A percentile compares a stretch with the other conserved stretches of the same genome.
Conservation (phyloP, 768 basidiomycete genomes). For the Lepiota brunneoincarnata region DNA sequence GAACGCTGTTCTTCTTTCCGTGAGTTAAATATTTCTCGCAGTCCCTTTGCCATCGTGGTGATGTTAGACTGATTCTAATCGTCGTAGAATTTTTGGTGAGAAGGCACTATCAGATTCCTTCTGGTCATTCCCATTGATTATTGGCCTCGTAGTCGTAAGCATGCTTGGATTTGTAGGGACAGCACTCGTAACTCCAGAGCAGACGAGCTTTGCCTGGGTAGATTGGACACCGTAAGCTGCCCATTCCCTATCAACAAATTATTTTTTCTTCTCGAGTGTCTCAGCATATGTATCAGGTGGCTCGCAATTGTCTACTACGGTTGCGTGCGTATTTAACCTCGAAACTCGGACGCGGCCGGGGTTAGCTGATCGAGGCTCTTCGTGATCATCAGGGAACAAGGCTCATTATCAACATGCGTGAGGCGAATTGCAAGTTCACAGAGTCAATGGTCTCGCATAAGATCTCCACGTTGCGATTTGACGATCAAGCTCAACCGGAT, state of each 20-base stretch:
- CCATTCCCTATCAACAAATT: not conserved
- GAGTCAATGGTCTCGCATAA: not conserved
- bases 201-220: not conserved
- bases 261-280: too few relatives aligned
- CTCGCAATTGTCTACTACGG: not conserved
- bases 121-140: too few relatives aligned
- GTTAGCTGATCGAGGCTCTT: too few relatives aligned
- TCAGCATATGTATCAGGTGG: not conserved
- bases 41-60: too few relatives aligned
- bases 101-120: too few relatives aligned
- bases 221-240: conserved; percentile 3
- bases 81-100: too few relatives aligned
- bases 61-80: too few relatives aligned
- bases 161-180: not conserved
- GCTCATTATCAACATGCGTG: conserved; percentile 2
- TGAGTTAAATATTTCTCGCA: not conserved
- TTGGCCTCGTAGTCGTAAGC: not conserved
- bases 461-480: too few relatives aligned
- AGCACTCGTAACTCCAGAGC: not conserved
- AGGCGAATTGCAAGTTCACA: conserved; percentile 1
- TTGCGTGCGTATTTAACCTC: not conserved
- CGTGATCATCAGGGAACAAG: not conserved
- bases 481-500: too few relatives aligned
- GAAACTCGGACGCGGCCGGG: too few relatives aligned
- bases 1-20: conserved; percentile 1